A percentile compares a stretch with the other conserved stretches of the same genome.
These are phyloP conservation scores for Mycotypha africana DNA, from an alignment of 371 early-diverging fungal species.

Conservation along the genomic window DNA sequence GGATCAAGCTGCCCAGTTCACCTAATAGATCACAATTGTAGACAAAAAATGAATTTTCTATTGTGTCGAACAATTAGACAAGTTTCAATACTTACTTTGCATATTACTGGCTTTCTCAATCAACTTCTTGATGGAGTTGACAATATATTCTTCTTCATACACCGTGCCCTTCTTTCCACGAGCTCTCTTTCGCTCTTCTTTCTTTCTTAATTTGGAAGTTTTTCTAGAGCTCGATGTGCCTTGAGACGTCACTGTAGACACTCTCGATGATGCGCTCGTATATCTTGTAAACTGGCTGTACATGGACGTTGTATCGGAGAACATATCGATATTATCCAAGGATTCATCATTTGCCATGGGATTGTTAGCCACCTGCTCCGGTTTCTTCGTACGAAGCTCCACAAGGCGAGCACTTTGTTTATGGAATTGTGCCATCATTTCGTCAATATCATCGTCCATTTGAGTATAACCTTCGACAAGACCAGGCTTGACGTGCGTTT, in stretches of 20 bases:
- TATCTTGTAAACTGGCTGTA: constrained; percentile 79
- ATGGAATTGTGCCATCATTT: constrained; percentile 65
- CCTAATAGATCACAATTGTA: constrained; percentile 11
- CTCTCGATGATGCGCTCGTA: constrained; percentile 57
- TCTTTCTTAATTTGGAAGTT: constrained; percentile 66
- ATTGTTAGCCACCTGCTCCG: constrained; percentile 22
- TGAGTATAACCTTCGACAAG: constrained; percentile 58
- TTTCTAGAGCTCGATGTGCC: constrained; percentile 37
- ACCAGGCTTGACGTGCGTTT: constrained; percentile 72
- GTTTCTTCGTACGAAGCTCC: constrained; percentile 48
- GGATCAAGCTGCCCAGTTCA: constrained; percentile 34
- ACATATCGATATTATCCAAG: constrained; percentile 84
- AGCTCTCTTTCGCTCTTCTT: constrained; percentile 70
- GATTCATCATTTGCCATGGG: constrained; percentile 53
- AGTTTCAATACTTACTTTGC: constrained; percentile 32
- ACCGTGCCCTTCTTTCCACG: constrained; percentile 85
- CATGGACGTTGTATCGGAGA: constrained; percentile 91
- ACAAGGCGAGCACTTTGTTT: constrained; percentile 56
- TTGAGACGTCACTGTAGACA: constrained; percentile 48
- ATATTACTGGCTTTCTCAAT: constrained; percentile 41
- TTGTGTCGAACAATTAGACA: no score
- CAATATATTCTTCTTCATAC: constrained; percentile 88
- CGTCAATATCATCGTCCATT: constrained; percentile 66
- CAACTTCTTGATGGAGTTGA: constrained; percentile 59
- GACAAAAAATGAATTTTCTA: neutral